Evolutionary conservation across 2,329 filamentous ascomycete genomes (phyloP).

Genomic region (Fusarium piperis): DNA sequence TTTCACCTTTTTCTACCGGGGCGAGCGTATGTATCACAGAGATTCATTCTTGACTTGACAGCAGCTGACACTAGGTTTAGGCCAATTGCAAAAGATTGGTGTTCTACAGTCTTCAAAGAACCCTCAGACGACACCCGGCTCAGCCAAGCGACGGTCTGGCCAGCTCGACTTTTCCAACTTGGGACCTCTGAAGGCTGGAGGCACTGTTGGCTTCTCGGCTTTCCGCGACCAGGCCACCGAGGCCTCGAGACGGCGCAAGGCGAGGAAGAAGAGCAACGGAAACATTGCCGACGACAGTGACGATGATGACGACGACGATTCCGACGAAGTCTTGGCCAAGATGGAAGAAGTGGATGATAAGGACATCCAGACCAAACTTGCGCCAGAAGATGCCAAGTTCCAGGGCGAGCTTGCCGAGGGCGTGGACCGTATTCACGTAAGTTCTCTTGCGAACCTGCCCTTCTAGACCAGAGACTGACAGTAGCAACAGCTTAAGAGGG

Average conservation of each 20-base stretch:
- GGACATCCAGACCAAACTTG: conserved; percentile 67
- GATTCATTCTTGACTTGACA: neutral
- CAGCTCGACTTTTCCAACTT: conserved; percentile 88
- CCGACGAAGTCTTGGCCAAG: conserved; percentile 68
- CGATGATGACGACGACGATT: conserved; percentile 76
- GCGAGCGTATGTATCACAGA: conserved; percentile 77
- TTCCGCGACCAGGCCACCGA: conserved; percentile 79
- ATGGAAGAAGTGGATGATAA: conserved; percentile 73
- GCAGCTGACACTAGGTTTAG: conserved; percentile 58
- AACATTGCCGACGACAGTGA: conserved; percentile 79
- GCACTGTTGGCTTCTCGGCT: conserved; percentile 87
- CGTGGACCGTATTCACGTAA: conserved; percentile 82
- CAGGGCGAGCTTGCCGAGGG: conserved; percentile 82
- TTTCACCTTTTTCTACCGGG: conserved; percentile 98
- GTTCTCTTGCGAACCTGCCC: conserved; percentile 37
- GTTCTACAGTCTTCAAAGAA: conserved; percentile 77
- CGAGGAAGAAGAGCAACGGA: conserved; percentile 71
- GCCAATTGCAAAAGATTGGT: conserved; percentile 96
- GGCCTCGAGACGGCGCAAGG: conserved; percentile 63
- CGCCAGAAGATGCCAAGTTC: conserved; percentile 76
- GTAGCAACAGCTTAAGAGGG: conserved; percentile 74
- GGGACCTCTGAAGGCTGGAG: conserved; percentile 84
- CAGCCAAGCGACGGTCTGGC: conserved; percentile 80
- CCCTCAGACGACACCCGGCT: conserved; percentile 67
- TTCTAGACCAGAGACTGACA: conserved; percentile 13